Evolutionary conservation across 768 basidiomycete species (phyloP).

Genomic region (Termitomyces heimii): DNA sequence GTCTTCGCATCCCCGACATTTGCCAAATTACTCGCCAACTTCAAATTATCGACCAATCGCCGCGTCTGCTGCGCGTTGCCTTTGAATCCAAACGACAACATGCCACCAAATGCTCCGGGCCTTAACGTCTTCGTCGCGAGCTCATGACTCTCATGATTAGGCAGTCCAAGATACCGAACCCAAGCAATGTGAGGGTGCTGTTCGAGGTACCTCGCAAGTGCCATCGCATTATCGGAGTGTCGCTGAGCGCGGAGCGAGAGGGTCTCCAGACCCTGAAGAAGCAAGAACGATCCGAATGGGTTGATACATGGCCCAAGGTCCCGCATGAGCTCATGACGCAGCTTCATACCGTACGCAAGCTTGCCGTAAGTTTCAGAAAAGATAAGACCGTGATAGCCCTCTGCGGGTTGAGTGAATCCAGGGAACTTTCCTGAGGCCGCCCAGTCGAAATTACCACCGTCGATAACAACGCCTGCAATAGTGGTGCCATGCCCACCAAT

Average conservation of each 20-base stretch:
- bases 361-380: constrained; percentile 64
- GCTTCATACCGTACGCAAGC: constrained; percentile 57
- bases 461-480: constrained; percentile 71
- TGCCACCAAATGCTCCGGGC: constrained; percentile 55
- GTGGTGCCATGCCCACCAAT: constrained; percentile 79
- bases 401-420: constrained; percentile 67
- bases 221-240: constrained; percentile 68
- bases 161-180: constrained; percentile 76
- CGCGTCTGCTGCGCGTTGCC: constrained; percentile 49
- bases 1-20: constrained; percentile 78
- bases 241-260: constrained; percentile 65
- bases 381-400: constrained; percentile 62
- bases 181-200: constrained; percentile 61
- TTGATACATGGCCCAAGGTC: constrained; percentile 65
- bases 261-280: constrained; percentile 78
- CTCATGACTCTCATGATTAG: constrained; percentile 52
- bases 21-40: constrained; percentile 66
- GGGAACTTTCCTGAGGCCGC: constrained; percentile 63
- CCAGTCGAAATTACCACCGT: constrained; percentile 76
- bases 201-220: constrained; percentile 58
- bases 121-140: constrained; percentile 54
- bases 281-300: constrained; percentile 69
- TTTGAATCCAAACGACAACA: constrained; percentile 74
- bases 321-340: constrained; percentile 56
- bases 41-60: constrained; percentile 63